Evolutionary conservation across 257 asterid species (phyloP), one percentile per base, ranked within the genome.

Genomic region (Nicotiana tabacum): DNA sequence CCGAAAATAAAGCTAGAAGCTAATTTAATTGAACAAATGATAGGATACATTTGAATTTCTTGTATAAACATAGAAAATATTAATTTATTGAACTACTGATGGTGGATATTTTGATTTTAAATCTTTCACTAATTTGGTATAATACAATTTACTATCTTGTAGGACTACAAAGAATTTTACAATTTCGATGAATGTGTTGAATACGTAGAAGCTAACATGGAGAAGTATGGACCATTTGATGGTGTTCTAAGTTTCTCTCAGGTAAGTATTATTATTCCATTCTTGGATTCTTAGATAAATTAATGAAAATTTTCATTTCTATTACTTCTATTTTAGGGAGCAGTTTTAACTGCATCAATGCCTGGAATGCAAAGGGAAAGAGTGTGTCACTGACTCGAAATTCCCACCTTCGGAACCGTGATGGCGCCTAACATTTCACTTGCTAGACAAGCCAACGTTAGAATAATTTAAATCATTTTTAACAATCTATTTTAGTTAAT

Each of bases 351-450:
- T 30, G 84, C 89, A 64, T 74, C 87, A 29, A 17, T 88, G 66
- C 91, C 91, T 8, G 88, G 91, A 18, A 87, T 87, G 84, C 91
- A 87, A 69, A 81, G 78, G 72, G 86, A 85, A 10, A 83, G 84
- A 48, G 27, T 24, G 27, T 24, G 27, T 24, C 27, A 24, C 27
- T 24, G 1, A 24, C 27, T 24, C 27, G 27, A 24, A 24, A 24
- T 24, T 24, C 27, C 27, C 27, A 24, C 27, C 0, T 24, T 24
- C 27, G 27, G 27, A 24, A 24, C 27, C 27, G 27, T 24, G 27
- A 24, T 0, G 27, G 27, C 27, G 27, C 27, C 27, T 24, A 24
- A 24, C 27, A 24, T 24, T 24, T 24, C 27, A 24, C 27, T 24
- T 24, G 27, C 1, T 24, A 24, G 27, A 0, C 27, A 24, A 24